Base-by-base conservation (phyloP, 73 alveolate genomes). In the Paramecium caudatum region DNA sequence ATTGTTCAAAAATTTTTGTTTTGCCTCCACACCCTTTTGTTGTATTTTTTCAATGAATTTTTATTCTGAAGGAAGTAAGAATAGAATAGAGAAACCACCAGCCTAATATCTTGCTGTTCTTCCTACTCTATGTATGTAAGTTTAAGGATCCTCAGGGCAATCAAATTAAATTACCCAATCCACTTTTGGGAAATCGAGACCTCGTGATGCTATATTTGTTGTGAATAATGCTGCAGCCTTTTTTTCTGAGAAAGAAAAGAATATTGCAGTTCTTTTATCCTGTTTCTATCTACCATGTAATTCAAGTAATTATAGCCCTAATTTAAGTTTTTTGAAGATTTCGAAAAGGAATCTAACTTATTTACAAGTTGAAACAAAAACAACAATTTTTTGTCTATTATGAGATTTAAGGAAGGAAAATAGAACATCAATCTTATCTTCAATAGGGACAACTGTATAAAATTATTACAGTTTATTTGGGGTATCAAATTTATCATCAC, bases 91-190 rank as follows among this genome's bases (percentile, higher is more conserved):
- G 85, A 93, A 97, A 32, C 99, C 99, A 82, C 96, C 98, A 50
- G 98, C 94, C 92, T 97, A 97, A 90, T 96, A 96, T 68, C 99
- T 91, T 70, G 99, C 98, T 91, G 99, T 96, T 85, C 99, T 94
- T 47, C 98, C 99, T 25, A 96, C 95, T 97, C 99, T 90, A 93
- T 98, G 99, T 68, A 98, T 90, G 82, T 96, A 96, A 7, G 97
- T 91, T 4, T 82, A 65, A n/a, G 91, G 80, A 90, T 95, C 98
- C 47, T 96, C 98, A 0, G 99, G 99, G 82, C 96, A 85, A 83
- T 96, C 99, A 25, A 93, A 91, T 92, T 94, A 85, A 46, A 97
- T 93, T 8, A 97, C 99, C 99, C 99, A 96, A 82, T 96, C 98
- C 4, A 97, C 98, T 7, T 95, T 95, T 3, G 99, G 99, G 91